These are phyloP conservation scores for Penicillium bialowiezense DNA, from an alignment of 495 filamentous ascomycete genomes.

Conservation along the genomic window DNA sequence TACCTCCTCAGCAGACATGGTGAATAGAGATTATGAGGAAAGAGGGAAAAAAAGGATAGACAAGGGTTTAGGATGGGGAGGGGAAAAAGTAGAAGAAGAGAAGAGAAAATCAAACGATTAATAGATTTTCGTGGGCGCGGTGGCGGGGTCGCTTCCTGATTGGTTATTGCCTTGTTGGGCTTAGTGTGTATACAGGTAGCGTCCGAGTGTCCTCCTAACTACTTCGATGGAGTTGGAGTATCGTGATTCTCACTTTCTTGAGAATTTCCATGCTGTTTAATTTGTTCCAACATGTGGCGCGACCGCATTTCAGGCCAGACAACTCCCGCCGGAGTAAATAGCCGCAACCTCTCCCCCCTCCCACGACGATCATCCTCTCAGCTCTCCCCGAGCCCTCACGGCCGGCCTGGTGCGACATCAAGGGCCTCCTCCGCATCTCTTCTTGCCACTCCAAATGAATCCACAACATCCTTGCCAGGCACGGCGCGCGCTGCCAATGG, in stretches of 20 bases:
- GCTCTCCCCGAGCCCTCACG: slow-evolving; percentile 35
- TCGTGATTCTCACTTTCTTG: background rate
- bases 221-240: background rate
- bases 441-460: slow-evolving; percentile 62
- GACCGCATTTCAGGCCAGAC: slow-evolving; percentile 79
- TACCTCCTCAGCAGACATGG: slow-evolving; percentile 45
- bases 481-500: slow-evolving; percentile 62
- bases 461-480: slow-evolving; percentile 66
- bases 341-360: slow-evolving; percentile 66
- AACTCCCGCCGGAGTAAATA: slow-evolving; percentile 57
- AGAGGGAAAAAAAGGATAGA: slow-evolving; percentile 10
- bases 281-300: slow-evolving; percentile 74
- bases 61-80: slow-evolving; percentile 16
- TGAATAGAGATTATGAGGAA: slow-evolving; percentile 26
- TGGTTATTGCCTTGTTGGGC: slow-evolving; percentile 14
- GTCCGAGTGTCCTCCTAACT: slow-evolving; percentile 5
- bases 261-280: slow-evolving; percentile 7
- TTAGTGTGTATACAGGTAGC: slow-evolving; percentile 22
- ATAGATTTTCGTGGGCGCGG: slow-evolving; percentile 6
- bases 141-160: slow-evolving; percentile 33
- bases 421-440: slow-evolving; percentile 68
- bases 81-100: slow-evolving; percentile 22
- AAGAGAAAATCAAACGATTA: slow-evolving; percentile 11
- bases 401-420: slow-evolving; percentile 58
- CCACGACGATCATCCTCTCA: slow-evolving; percentile 58